A percentile compares a stretch with the other conserved stretches of the same genome.
These are phyloP conservation scores for Chrysochromulina parva DNA, from an alignment of 78 protist genomes.

Conservation along the genomic window DNA sequence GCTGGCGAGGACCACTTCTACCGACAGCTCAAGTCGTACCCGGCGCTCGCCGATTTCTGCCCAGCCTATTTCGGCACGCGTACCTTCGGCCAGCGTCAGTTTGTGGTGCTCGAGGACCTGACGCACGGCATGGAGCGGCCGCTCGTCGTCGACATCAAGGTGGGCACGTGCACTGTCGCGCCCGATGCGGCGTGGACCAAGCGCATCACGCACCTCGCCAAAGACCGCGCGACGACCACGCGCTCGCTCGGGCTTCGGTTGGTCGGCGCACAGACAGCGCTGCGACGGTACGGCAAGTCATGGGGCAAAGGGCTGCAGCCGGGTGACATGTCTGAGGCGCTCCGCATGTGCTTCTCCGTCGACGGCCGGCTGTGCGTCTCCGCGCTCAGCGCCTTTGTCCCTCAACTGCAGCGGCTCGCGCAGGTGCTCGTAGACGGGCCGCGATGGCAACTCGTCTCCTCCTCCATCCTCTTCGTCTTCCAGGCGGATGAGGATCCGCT, in stretches of 20 bases:
- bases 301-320: neutral
- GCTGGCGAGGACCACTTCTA: conserved; percentile 18
- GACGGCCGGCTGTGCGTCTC: neutral
- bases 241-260: neutral
- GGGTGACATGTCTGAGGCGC: neutral
- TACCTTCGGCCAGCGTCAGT: neutral
- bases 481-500: neutral
- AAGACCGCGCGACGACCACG: neutral
- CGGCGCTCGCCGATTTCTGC: neutral
- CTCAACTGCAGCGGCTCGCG: neutral
- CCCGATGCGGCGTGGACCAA: neutral
- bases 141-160: neutral
- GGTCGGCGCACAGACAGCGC: neutral
- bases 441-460: conserved; percentile 5
- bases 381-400: neutral
- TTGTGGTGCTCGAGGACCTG: conserved; percentile 10
- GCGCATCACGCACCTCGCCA: conserved; percentile 15
- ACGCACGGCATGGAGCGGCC: neutral
- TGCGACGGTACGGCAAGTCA: neutral
- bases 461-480: neutral
- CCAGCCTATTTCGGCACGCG: neutral
- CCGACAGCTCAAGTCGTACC: neutral
- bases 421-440: neutral
- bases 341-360: neutral
- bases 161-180: neutral